These are phyloP conservation scores for Trebouxia sp. DNA, from an alignment of 139 green algal genomes.

Conservation along the genomic window DNA sequence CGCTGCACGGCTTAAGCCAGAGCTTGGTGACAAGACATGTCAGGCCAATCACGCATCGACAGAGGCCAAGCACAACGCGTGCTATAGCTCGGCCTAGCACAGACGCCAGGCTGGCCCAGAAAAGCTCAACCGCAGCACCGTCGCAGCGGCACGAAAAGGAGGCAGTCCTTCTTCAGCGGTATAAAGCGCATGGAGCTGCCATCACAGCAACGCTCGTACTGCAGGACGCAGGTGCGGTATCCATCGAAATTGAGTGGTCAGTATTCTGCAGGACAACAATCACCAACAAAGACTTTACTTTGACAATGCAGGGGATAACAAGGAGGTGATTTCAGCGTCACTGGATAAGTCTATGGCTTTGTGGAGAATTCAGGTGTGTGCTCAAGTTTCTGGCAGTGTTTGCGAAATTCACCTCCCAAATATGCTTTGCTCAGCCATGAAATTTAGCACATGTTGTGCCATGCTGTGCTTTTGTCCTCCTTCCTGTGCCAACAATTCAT, in stretches of 20 bases:
- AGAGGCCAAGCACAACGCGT: neutral
- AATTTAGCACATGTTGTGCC: neutral
- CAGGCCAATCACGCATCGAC: neutral
- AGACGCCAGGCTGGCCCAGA: constrained; percentile 18
- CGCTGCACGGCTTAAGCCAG: neutral
- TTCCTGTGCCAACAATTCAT: neutral
- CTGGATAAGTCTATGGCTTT: constrained; percentile 65
- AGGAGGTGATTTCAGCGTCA: constrained; percentile 56
- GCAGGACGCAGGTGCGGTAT: constrained; percentile 30
- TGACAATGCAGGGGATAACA: constrained; percentile 34
- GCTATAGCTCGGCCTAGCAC: neutral
- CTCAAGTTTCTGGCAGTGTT: neutral
- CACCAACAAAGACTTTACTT: neutral
- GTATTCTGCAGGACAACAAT: neutral
- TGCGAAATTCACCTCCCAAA: neutral
- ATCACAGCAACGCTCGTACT: constrained; percentile 48
- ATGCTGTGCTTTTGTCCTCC: neutral
- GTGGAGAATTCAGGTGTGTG: constrained; percentile 46
- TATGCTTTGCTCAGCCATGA: neutral
- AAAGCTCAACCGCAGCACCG: neutral
- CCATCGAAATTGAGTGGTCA: neutral
- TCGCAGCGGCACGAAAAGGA: constrained; percentile 28
- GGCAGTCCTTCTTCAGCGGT: constrained; percentile 46
- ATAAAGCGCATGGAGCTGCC: constrained; percentile 51
- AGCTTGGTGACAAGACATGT: neutral